Evolutionary conservation across 2,329 filamentous ascomycete genomes (phyloP), one percentile per base, ranked within the genome.

Genomic region (Fusarium verrucosum): DNA sequence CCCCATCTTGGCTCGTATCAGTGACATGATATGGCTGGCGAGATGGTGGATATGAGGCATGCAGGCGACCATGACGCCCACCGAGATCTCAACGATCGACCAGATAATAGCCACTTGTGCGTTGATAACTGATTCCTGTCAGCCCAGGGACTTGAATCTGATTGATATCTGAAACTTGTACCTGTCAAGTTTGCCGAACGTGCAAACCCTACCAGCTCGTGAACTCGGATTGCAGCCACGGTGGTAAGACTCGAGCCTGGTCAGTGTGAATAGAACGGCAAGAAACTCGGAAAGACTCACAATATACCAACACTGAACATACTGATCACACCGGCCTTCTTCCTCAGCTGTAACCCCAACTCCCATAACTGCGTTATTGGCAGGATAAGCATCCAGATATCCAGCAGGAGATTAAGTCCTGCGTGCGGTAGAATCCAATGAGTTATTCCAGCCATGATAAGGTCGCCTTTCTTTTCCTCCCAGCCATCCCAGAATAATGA

Each of bases 251-350:
- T 62, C 0, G 2, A 1, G 1, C 5, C 11, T 17, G 4, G 6
- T 65, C 2, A 62, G 50, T 2, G 5, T 30, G 8, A 2, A n/a
- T 7, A 16, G 1, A n/a, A 13, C 1, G 2, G 3, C 1, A 1
- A 11, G 10, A 1, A n/a, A n/a, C n/a, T n/a, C 3, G 10, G 2
- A 3, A 10, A 0, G 1, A 54, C 56, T 47, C 4, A 66, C 62
- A 66, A 66, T 4, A 66, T 28, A 7, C 62, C 62, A 35, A 59
- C 58, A 2, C 62, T 58, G 0, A 65, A 65, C 62, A 65, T 65
- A 11, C 57, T 58, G 7, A 65, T 50, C 2, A 62, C 62, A 1
- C 47, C 57, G 8, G 65, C 17, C 8, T 65, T 65, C 32, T 62
- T 65, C 0, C 22, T 65, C 1, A 62, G 2, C 7, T 65, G 58